These are phyloP conservation scores for Suillus sp. DNA, from an alignment of 768 basidiomycete genomes.

Conservation along the genomic window DNA sequence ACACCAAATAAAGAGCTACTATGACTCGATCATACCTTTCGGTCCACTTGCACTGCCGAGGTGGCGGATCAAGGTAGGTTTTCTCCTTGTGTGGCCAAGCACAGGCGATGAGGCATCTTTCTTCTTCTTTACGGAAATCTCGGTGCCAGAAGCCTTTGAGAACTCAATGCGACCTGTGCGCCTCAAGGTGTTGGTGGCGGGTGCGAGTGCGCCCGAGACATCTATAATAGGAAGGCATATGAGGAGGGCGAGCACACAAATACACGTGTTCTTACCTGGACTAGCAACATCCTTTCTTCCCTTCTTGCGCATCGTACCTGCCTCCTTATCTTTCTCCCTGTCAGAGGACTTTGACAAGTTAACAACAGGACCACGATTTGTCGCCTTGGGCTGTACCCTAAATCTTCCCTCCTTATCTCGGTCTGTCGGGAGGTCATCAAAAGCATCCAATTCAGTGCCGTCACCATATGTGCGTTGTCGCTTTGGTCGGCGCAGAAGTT, in stretches of 20 bases:
- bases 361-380: conserved; percentile 60
- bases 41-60: conserved; percentile 65
- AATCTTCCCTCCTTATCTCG: conserved; percentile 78
- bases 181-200: conserved; percentile 56
- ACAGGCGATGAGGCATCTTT: conserved; percentile 49
- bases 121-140: conserved; percentile 54
- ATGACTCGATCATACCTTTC: conserved; percentile 59
- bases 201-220: conserved; percentile 34
- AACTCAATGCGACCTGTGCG: conserved; percentile 61
- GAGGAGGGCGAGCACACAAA: conserved; percentile 1
- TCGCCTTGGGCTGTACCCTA: conserved; percentile 73
- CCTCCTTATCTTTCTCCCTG: conserved; percentile 44
- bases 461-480: conserved; percentile 77
- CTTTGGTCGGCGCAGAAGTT: conserved; percentile 75
- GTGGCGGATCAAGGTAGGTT: conserved; percentile 88
- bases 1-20: conserved; percentile 14
- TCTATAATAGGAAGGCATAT: conserved; percentile 18
- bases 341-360: conserved; percentile 45
- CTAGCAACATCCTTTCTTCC: conserved; percentile 48
- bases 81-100: conserved; percentile 54
- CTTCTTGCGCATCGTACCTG: conserved; percentile 61
- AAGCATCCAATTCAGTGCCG: conserved; percentile 85
- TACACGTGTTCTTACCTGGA: conserved; percentile 41
- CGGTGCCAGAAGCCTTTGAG: conserved; percentile 40
- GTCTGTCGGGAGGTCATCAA: conserved; percentile 88